A percentile compares a stretch with the other conserved stretches of the same genome.
Evolutionary conservation across 2,329 filamentous ascomycete genomes (phyloP).

Genomic region (Penicillium concentricum): DNA sequence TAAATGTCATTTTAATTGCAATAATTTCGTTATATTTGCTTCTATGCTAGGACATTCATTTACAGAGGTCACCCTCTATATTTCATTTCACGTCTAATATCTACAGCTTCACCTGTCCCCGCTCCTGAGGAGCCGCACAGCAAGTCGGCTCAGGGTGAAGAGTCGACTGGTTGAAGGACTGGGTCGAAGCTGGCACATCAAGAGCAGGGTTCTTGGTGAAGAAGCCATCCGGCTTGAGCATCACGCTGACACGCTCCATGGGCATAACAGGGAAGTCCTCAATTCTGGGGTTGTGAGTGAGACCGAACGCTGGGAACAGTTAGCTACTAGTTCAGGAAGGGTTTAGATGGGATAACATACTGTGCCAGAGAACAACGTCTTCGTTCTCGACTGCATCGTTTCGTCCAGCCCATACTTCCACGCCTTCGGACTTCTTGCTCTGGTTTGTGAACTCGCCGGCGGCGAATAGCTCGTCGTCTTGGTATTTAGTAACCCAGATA

Average conservation of each 20-base stretch:
- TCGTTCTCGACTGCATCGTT: constrained; percentile 52
- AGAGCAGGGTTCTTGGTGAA: constrained; percentile 52
- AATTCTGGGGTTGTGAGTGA: constrained; percentile 63
- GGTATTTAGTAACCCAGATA: constrained; percentile 56
- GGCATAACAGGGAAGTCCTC: constrained; percentile 71
- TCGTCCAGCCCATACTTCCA: constrained; percentile 52
- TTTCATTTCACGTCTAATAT: not conserved
- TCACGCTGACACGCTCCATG: constrained; percentile 52
- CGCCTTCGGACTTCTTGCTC: constrained; percentile 53
- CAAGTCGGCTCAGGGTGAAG: constrained; percentile 30
- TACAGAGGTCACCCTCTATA: not conserved
- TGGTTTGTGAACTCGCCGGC: constrained; percentile 54
- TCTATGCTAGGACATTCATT: not conserved
- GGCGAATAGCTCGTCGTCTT: constrained; percentile 53
- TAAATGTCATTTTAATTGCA: no score
- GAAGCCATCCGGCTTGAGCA: constrained; percentile 52
- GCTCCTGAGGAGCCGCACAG: constrained; percentile 23
- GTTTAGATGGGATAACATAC: constrained; percentile 24
- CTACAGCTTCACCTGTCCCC: constrained; percentile 29
- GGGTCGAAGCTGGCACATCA: constrained; percentile 44
- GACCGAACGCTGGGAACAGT: constrained; percentile 44
- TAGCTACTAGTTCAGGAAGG: not conserved
- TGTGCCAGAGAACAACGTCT: constrained; percentile 41
- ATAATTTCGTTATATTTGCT: not conserved
- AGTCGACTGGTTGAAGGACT: constrained; percentile 42